Conservation (phyloP, 306 rosid genomes). For the Trifolium repens region DNA sequence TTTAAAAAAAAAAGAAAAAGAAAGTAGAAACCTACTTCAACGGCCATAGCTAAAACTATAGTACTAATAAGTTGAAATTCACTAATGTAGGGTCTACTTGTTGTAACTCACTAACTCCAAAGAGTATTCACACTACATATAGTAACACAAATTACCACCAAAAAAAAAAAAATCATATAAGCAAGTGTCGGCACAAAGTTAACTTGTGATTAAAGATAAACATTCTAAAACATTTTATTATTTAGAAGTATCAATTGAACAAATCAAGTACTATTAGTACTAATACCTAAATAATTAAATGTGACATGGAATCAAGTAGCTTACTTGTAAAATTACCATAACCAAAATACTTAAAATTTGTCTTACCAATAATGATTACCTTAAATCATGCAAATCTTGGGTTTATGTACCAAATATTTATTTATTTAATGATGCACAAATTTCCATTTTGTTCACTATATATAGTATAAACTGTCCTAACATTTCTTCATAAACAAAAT, state of each 20-base stretch:
- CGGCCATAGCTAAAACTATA: conserved; percentile 22
- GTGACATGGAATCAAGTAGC: background rate
- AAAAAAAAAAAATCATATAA: conserved; percentile 42
- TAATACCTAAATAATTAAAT: too few relatives aligned
- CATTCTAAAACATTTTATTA: conserved; percentile 20
- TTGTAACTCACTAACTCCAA: background rate
- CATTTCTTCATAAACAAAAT: conserved; percentile 51
- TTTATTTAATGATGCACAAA: conserved; percentile 39
- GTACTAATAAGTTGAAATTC: background rate
- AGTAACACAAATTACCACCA: conserved; percentile 41
- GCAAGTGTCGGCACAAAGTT: conserved; percentile 63
- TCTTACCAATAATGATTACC: conserved; percentile 42
- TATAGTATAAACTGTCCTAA: conserved; percentile 42
- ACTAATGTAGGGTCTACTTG: conserved; percentile 34
- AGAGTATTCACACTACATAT: conserved; percentile 23
- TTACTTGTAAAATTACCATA: conserved; percentile 39
- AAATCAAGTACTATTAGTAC: background rate
- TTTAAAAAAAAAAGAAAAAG: too few relatives aligned
- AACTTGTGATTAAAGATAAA: conserved; percentile 29
- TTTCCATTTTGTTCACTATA: conserved; percentile 49
- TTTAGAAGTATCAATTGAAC: background rate
- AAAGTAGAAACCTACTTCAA: conserved; percentile 44
- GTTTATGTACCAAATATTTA: conserved; percentile 21
- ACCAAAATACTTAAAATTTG: conserved; percentile 28
- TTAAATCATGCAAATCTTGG: conserved; percentile 48